A percentile compares a stretch with the other conserved stretches of the same genome.
These are phyloP conservation scores for Pelargonium nanum DNA, from an alignment of 345 rosid species.

Conservation along the genomic window DNA sequence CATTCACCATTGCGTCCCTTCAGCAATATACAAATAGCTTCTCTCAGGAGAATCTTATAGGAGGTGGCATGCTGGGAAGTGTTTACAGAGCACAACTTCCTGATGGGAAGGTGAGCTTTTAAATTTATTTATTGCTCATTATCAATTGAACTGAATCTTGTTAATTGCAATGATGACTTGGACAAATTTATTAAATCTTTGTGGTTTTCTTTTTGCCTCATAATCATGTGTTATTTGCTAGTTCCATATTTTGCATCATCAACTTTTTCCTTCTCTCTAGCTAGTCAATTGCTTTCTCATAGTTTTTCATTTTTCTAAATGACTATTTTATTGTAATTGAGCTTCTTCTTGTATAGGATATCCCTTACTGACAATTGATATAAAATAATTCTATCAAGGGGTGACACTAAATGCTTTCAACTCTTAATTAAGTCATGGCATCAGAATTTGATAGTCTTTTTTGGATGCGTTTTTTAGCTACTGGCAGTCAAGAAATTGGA, in stretches of 20 bases:
- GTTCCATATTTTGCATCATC: too few species aligned
- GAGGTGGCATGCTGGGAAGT: slow-evolving; percentile 88
- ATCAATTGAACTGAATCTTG: slow-evolving; percentile 1
- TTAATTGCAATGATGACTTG: too few species aligned
- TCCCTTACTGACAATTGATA: too few species aligned
- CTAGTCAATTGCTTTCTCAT: too few species aligned
- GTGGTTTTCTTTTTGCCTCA: too few species aligned
- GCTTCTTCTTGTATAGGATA: too few species aligned
- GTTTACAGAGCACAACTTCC: slow-evolving; percentile 88
- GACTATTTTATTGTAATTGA: too few species aligned
- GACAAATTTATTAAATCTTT: too few species aligned
- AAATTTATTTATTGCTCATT: slow-evolving; percentile 3
- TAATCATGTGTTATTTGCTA: neutral
- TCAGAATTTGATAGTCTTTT: slow-evolving; percentile 8
- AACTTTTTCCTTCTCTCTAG: too few species aligned
- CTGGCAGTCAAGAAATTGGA: slow-evolving; percentile 91
- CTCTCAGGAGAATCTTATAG: slow-evolving; percentile 80
- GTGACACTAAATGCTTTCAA: too few species aligned
- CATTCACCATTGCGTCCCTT: slow-evolving; percentile 85
- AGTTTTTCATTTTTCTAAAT: too few species aligned
- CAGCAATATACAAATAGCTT: slow-evolving; percentile 95
- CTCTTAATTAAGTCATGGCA: neutral
- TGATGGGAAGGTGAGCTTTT: slow-evolving; percentile 54
- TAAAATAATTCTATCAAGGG: too few species aligned
- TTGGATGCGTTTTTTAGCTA: slow-evolving; percentile 36